These are phyloP conservation scores for Rubroshorea leprosula DNA, from an alignment of 345 rosid genomes.

Conservation along the genomic window DNA sequence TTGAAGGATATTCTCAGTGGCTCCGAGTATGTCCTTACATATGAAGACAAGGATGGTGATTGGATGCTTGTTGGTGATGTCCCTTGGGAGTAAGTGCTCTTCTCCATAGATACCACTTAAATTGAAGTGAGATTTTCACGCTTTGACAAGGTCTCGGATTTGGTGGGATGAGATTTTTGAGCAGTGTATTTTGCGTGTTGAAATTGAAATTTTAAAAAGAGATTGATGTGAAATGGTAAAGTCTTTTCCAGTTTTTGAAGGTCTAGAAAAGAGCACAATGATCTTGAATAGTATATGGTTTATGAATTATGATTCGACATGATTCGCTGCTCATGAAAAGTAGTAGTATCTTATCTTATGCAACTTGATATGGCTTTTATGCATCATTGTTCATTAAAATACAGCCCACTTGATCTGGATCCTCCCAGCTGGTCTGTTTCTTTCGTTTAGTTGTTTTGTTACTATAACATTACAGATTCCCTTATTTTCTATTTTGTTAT, in stretches of 20 bases:
- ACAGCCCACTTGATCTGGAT: neutral
- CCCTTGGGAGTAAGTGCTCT: conserved; percentile 62
- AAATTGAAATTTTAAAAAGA: neutral
- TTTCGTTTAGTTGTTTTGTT: neutral
- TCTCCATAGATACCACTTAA: neutral
- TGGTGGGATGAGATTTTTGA: neutral
- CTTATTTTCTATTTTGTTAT: conserved; percentile 3
- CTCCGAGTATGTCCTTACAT: conserved; percentile 57
- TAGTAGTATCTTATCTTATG: neutral
- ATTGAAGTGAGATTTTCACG: neutral
- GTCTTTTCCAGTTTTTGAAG: neutral
- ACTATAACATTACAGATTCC: neutral
- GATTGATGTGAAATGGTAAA: neutral
- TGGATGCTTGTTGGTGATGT: conserved; percentile 92
- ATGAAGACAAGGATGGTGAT: conserved; percentile 76
- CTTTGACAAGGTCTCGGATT: neutral
- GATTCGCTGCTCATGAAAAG: too few relatives aligned
- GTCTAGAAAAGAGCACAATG: neutral
- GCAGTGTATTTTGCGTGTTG: neutral
- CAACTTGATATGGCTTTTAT: neutral
- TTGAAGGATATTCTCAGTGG: conserved; percentile 29
- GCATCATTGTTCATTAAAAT: neutral
- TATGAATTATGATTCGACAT: too few relatives aligned
- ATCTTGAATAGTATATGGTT: neutral
- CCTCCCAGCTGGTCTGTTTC: conserved; percentile 1